phyloP scores from a whole-genome alignment of 805 yeast genomes.

The Candida nemodendra region DNA sequence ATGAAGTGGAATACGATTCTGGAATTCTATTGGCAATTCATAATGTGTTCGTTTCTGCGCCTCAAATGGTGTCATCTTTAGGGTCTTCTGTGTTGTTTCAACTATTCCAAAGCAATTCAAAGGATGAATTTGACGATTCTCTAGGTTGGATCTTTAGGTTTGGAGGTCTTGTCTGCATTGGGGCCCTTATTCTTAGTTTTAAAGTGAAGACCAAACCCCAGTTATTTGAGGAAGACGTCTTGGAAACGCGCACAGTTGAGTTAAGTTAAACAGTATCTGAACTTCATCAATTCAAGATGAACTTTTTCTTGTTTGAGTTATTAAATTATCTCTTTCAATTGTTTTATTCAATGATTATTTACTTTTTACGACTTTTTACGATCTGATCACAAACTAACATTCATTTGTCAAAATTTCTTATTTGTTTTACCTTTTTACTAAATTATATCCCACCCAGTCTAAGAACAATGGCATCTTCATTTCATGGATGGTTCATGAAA shows the following conservation, averaged over 20 bases:
- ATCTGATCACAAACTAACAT: too few species aligned
- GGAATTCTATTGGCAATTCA: constrained; percentile 58
- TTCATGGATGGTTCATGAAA: too few species aligned
- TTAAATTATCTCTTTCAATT: too few species aligned
- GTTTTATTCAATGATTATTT: too few species aligned
- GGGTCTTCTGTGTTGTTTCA: constrained; percentile 47
- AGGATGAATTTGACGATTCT: constrained; percentile 37
- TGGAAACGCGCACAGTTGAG: constrained; percentile 5
- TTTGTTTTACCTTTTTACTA: too few species aligned
- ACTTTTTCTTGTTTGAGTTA: too few species aligned
- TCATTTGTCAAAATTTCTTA: too few species aligned
- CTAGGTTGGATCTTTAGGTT: constrained; percentile 58
- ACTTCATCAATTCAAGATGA: neutral
- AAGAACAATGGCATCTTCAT: too few species aligned
- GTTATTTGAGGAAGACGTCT: constrained; percentile 34
- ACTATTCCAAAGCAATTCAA: constrained; percentile 31
- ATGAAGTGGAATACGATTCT: constrained; percentile 49
- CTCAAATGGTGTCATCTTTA: constrained; percentile 53
- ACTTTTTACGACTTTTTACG: too few species aligned
- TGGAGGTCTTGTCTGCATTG: constrained; percentile 51
- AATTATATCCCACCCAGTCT: too few species aligned
- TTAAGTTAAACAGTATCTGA: neutral
- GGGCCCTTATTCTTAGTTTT: constrained; percentile 44
- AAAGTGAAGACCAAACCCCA: constrained; percentile 42
- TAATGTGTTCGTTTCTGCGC: constrained; percentile 56